phyloP scores from a whole-genome alignment of 1,284 basidiomycete genomes.

The Tranzscheliella williamsii region DNA sequence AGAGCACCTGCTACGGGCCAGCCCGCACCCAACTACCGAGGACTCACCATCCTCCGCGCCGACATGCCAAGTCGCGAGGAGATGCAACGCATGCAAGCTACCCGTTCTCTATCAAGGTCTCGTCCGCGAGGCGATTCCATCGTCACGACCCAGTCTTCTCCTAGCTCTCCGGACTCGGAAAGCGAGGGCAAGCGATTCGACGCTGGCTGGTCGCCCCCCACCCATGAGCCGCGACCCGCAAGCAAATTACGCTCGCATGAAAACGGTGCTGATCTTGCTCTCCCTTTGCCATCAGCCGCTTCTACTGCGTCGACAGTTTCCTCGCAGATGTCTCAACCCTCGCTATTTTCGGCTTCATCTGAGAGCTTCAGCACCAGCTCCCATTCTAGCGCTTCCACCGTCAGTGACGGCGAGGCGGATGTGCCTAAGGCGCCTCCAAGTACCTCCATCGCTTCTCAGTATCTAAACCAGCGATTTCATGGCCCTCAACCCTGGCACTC shows the following conservation, averaged over 20 bases:
- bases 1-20: slow-evolving; percentile 38
- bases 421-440: slow-evolving; percentile 2
- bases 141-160: slow-evolving; percentile 35
- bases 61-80: slow-evolving; percentile 49
- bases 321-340: slow-evolving; percentile 28
- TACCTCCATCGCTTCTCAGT: not conserved
- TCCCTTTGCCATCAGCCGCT: slow-evolving; percentile 7
- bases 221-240: too few species aligned
- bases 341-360: slow-evolving; percentile 36
- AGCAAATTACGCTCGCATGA: not conserved
- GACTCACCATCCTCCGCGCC: slow-evolving; percentile 57
- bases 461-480: not conserved
- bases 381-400: slow-evolving; percentile 31
- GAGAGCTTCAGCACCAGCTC: slow-evolving; percentile 27
- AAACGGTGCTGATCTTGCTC: not conserved
- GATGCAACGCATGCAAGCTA: slow-evolving; percentile 15
- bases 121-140: slow-evolving; percentile 38
- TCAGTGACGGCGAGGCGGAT: slow-evolving; percentile 25
- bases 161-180: slow-evolving; percentile 31
- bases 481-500: slow-evolving; percentile 45
- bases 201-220: slow-evolving; percentile 20
- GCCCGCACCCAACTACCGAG: slow-evolving; percentile 51
- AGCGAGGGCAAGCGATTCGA: slow-evolving; percentile 24
- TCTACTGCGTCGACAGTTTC: slow-evolving; percentile 42
- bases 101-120: slow-evolving; percentile 4